phyloP scores from a whole-genome alignment of 495 filamentous ascomycete genomes.

The Penicillium steckii region DNA sequence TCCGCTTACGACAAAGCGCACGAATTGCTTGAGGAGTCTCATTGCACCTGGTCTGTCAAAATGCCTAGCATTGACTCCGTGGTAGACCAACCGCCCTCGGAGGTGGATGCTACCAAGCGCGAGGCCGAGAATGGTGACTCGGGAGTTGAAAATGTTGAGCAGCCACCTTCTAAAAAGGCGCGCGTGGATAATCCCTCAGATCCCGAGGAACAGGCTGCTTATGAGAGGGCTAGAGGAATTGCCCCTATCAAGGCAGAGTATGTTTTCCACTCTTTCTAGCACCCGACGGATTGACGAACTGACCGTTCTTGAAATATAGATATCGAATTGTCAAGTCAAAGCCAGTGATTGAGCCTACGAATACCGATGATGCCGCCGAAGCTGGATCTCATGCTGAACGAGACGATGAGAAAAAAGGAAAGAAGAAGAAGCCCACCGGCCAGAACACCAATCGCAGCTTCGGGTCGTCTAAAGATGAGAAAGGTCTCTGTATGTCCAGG shows the following conservation, averaged over 20 bases:
- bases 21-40: not conserved
- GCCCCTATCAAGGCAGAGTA: constrained; percentile 86
- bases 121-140: constrained; percentile 11
- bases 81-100: constrained; percentile 2
- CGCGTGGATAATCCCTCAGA: constrained; percentile 47
- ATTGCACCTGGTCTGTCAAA: not conserved
- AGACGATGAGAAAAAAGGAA: constrained; percentile 33
- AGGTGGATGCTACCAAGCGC: constrained; percentile 14
- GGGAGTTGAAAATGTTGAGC: constrained; percentile 21
- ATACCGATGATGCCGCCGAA: constrained; percentile 68
- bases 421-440: constrained; percentile 67
- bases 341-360: constrained; percentile 20
- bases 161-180: constrained; percentile 58
- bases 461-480: constrained; percentile 72
- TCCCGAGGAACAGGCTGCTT: constrained; percentile 26
- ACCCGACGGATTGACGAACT: not conserved
- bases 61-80: constrained; percentile 16
- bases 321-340: constrained; percentile 49
- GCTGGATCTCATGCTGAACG: constrained; percentile 47
- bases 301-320: constrained; percentile 35
- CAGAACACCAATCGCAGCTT: constrained; percentile 89
- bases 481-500: constrained; percentile 74
- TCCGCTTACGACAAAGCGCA: not conserved
- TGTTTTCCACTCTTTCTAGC: constrained; percentile 21
- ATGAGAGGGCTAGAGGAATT: constrained; percentile 57